Evolutionary conservation across 352 stramenopile species (phyloP).

Genomic region (Pythium sp.): DNA sequence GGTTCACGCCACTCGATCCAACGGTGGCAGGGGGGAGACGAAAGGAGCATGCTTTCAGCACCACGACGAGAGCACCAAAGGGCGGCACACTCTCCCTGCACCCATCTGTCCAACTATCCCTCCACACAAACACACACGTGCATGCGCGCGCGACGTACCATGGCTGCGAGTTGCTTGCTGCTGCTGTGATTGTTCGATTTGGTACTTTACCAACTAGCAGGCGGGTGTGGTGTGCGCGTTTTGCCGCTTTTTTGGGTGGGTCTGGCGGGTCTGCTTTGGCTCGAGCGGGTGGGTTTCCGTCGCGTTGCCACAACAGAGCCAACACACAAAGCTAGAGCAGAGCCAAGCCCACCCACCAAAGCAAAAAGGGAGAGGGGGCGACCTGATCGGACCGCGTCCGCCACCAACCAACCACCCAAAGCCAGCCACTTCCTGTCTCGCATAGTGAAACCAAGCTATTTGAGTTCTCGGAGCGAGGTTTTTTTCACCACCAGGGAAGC

Average conservation of each 20-base stretch:
- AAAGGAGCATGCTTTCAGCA: not conserved
- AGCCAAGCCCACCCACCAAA: not conserved
- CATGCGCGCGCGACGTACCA: constrained; percentile 15
- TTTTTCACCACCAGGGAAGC: not conserved
- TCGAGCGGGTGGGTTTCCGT: constrained; percentile 2
- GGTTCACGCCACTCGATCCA: not conserved
- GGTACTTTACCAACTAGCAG: constrained; percentile 26
- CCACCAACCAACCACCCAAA: constrained; percentile 31
- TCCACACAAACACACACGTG: not conserved
- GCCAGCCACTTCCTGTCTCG: not conserved
- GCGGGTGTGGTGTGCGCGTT: constrained; percentile 6
- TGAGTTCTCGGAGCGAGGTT: not conserved
- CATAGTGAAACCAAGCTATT: not conserved
- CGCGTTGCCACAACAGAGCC: not conserved
- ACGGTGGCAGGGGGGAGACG: not conserved
- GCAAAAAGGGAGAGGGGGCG: constrained; percentile 32
- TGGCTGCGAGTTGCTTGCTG: constrained; percentile 13
- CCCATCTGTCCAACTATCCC: constrained; percentile 2
- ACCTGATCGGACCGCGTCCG: constrained; percentile 14
- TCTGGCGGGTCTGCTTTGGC: not conserved
- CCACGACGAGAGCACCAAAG: not conserved
- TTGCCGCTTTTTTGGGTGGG: not conserved
- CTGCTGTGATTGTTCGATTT: constrained; percentile 19
- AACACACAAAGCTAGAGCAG: not conserved
- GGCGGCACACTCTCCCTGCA: not conserved